Base-by-base conservation (phyloP, 352 stramenopile genomes). In the Phytopythium kandeliae region DNA sequence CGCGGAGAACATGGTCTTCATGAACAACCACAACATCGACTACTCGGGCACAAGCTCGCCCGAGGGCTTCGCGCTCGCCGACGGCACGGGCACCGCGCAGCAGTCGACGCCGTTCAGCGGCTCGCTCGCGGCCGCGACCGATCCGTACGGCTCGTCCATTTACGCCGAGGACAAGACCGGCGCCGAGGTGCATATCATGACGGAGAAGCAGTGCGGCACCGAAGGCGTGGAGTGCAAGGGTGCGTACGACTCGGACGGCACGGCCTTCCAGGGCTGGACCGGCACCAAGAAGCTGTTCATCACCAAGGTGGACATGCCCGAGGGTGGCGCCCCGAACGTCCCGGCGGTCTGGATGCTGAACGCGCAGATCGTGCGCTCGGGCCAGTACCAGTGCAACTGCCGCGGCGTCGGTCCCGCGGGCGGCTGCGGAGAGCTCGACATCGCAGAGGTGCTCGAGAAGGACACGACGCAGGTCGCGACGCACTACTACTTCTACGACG, bases 11-110 rank as follows among this genome's bases (percentile, higher is more conserved):
- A 64, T 92, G 57, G 80, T 92, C 21, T 92, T 89, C 65, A 40
- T 92, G 10, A 92, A 92, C 76, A 92, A 92, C 67, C 63, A 71
- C 63, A 89, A 92, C 72, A 63, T 88, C 28, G 74, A 92, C 65
- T 89, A 80, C 57, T 55, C 28, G 16, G 79, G 79, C 30, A 58
- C 63, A 30, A 63, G 58, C 28, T 76, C 73, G 2, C 80, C 80
- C 9, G 67, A 88, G 60, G 74, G 78, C 13, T 92, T 83, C 57
- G 71, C 74, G 15, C 63, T 67, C 22, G 57, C 58, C 5, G 67
- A 92, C 37, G 81, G 81, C 44, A 74, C 58, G 33, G 69, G 69
- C 31, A 62, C 52, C 16, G 70, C 74, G n/a, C 28, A 56, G 48
- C 47, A 68, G 54, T 58, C 69, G 10, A 73, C 62, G 21, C 41